phyloP scores from a whole-genome alignment of 2,329 filamentous ascomycete genomes.

The Dendryphion nanum region DNA sequence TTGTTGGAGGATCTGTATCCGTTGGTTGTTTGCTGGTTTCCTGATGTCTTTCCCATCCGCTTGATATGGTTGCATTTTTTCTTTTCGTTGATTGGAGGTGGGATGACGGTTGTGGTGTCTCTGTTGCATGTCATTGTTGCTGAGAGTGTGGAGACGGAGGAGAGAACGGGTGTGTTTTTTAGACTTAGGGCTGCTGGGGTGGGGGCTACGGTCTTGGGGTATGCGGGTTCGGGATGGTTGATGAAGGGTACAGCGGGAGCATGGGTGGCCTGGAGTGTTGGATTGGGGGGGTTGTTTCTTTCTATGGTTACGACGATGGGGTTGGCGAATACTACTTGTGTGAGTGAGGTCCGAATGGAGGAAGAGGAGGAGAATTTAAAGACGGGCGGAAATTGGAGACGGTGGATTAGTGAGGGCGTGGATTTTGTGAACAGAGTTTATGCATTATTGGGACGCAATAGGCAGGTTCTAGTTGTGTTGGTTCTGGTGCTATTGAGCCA shows the following conservation, averaged over 20 bases:
- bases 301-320: neutral
- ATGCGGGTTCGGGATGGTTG: conserved; percentile 13
- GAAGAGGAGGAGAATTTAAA: neutral
- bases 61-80: neutral
- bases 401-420: neutral
- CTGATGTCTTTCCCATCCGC: neutral
- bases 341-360: neutral
- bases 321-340: neutral
- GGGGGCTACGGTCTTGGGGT: conserved; percentile 8
- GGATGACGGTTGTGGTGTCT: neutral
- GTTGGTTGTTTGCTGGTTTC: neutral
- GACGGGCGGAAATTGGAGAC: neutral
- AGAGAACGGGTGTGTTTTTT: conserved; percentile 2
- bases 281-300: neutral
- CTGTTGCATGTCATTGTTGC: neutral
- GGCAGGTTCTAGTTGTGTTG: conserved; percentile 6
- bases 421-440: neutral
- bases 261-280: neutral
- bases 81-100: neutral
- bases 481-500: conserved; percentile 14
- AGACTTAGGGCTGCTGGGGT: conserved; percentile 10
- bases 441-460: neutral
- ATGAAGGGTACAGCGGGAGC: conserved; percentile 8
- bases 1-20: neutral
- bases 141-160: neutral